phyloP scores from a whole-genome alignment of 805 yeast species.

The Kluyveromyces aestuarii region DNA sequence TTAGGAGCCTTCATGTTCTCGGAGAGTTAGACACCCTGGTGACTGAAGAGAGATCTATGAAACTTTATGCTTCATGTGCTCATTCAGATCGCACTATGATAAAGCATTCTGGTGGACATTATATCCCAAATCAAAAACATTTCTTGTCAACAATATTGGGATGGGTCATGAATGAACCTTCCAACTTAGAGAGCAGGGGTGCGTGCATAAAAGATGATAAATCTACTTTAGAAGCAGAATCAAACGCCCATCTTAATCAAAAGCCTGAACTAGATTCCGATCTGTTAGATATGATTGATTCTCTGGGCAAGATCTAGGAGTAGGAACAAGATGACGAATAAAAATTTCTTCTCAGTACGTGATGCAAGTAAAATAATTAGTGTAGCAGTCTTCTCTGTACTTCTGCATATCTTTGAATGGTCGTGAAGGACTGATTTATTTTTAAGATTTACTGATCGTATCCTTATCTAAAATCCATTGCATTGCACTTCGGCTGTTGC shows the following conservation, averaged over 20 bases:
- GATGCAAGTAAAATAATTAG: no score
- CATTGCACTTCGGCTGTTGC: background rate
- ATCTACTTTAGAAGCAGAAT: constrained; percentile 1
- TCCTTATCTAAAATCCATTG: background rate
- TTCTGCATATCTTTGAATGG: no score
- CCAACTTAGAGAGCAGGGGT: background rate
- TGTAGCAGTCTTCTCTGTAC: no score
- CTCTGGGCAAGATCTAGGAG: constrained; percentile 28
- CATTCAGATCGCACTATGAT: constrained; percentile 37
- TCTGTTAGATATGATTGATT: constrained; percentile 31
- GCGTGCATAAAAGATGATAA: background rate
- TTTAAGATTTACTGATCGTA: background rate
- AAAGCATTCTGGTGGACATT: constrained; percentile 94
- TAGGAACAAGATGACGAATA: no score
- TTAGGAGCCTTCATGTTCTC: constrained; percentile 56
- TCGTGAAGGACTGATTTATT: no score
- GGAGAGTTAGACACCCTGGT: constrained; percentile 91
- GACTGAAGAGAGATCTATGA: constrained; percentile 53
- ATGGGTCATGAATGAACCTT: constrained; percentile 22
- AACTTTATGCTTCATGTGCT: constrained; percentile 44
- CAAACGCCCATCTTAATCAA: background rate
- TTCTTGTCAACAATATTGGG: constrained; percentile 26
- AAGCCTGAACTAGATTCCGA: constrained; percentile 26
- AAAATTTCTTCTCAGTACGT: no score
- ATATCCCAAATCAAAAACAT: constrained; percentile 75